Percentiles rank a stretch among this genome's conserved stretches.
Conservation (phyloP, 352 stramenopile genomes). For the Elongisporangium senticosum region DNA sequence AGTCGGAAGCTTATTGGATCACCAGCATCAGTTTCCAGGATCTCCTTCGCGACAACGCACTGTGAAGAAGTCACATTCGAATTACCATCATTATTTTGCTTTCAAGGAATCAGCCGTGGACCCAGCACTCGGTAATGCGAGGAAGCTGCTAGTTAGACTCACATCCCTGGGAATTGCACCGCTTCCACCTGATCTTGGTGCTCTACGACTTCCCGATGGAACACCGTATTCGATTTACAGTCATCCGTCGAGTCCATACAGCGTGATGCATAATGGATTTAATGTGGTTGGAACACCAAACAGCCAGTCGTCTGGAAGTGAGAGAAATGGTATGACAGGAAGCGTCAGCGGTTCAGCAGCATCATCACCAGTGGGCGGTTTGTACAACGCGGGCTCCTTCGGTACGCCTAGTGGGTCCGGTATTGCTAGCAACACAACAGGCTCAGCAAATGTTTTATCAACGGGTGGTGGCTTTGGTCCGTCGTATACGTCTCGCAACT, state of each 20-base stretch:
- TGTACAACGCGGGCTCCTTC: not conserved
- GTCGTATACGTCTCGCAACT: constrained; percentile 56
- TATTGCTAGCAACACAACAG: not conserved
- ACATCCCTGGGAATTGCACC: constrained; percentile 90
- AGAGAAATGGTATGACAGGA: not conserved
- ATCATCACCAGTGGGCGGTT: not conserved
- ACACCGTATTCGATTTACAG: constrained; percentile 77
- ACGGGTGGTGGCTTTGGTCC: constrained; percentile 9
- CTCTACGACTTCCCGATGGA: constrained; percentile 63
- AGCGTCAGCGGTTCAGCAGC: not conserved
- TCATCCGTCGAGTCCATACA: constrained; percentile 63
- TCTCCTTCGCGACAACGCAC: constrained; percentile 57
- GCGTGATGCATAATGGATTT: constrained; percentile 13
- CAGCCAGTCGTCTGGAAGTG: not conserved
- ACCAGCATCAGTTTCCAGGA: constrained; percentile 34
- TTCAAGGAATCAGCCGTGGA: constrained; percentile 81
- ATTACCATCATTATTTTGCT: constrained; percentile 67
- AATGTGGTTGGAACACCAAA: constrained; percentile 1
- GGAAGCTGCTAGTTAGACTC: constrained; percentile 88
- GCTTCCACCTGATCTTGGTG: constrained; percentile 87
- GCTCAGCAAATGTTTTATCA: not conserved
- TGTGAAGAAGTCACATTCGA: constrained; percentile 59
- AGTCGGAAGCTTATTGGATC: constrained; percentile 48
- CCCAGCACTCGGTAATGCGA: constrained; percentile 67
- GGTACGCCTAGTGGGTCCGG: not conserved